phyloP scores from a whole-genome alignment of 371 early-diverging fungal genomes.

The Mycotypha africana region DNA sequence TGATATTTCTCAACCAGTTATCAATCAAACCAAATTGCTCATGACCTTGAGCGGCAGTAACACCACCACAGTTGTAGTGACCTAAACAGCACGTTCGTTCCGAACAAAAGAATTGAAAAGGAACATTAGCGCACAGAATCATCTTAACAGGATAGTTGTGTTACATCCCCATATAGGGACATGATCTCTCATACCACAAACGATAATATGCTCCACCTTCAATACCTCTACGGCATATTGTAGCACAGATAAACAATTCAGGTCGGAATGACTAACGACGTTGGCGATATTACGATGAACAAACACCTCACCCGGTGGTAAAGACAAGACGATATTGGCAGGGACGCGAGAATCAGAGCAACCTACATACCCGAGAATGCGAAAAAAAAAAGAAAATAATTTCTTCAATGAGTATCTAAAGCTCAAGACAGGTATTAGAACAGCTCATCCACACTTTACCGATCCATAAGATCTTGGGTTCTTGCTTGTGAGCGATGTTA shows the following conservation, averaged over 20 bases:
- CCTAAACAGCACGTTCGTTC: too few relatives aligned
- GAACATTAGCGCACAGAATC: too few relatives aligned
- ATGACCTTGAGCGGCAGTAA: slow-evolving; percentile 62
- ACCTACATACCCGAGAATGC: too few relatives aligned
- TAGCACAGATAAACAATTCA: slow-evolving; percentile 80
- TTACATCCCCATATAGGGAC: too few relatives aligned
- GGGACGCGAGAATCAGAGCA: slow-evolving; percentile 91
- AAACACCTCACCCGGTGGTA: slow-evolving; percentile 86
- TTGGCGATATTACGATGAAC: slow-evolving; percentile 97
- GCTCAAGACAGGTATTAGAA: too few relatives aligned
- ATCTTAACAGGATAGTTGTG: too few relatives aligned
- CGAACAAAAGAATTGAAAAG: too few relatives aligned
- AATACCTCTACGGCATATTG: slow-evolving; percentile 91
- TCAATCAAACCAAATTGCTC: slow-evolving; percentile 75
- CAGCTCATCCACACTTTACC: too few relatives aligned
- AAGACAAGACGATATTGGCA: slow-evolving; percentile 56
- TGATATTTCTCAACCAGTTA: slow-evolving; percentile 79
- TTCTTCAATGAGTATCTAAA: too few relatives aligned
- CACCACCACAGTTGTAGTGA: slow-evolving; percentile 89
- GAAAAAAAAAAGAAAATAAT: too few relatives aligned
- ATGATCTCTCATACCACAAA: too few relatives aligned
- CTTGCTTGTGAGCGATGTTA: slow-evolving; percentile 62
- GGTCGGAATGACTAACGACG: slow-evolving; percentile 72
- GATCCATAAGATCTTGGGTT: slow-evolving; percentile 90
- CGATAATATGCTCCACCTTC: slow-evolving; percentile 88